Evolutionary conservation across 768 basidiomycete species (phyloP).

Genomic region (Pleurotus citrinopileatus): DNA sequence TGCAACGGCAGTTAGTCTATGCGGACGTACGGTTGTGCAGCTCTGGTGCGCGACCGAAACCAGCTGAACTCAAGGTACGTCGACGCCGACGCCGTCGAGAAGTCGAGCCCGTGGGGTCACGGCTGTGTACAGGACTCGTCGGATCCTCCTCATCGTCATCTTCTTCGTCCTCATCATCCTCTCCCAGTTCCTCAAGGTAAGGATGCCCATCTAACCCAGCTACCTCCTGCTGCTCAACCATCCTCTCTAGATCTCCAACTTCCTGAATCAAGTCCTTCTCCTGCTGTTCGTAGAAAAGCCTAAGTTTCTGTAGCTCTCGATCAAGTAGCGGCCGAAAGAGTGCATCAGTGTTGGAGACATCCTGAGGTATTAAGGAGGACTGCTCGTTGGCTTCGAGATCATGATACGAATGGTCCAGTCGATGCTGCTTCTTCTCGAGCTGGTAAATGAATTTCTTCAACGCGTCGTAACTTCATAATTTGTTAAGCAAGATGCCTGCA

Average conservation of each 20-base stretch:
- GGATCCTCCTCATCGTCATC: conserved; percentile 35
- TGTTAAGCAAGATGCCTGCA: neutral
- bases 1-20: neutral
- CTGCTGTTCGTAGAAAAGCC: conserved; percentile 73
- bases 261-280: conserved; percentile 70
- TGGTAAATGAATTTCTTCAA: conserved; percentile 86
- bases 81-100: conserved; percentile 21
- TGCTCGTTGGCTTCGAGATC: conserved; percentile 70
- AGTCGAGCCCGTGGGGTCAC: conserved; percentile 18
- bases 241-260: conserved; percentile 52
- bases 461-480: conserved; percentile 64
- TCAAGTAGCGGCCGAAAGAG: conserved; percentile 77
- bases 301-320: conserved; percentile 79
- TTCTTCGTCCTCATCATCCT: conserved; percentile 56
- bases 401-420: conserved; percentile 27
- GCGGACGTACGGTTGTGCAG: neutral
- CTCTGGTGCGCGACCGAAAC: conserved; percentile 10
- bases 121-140: conserved; percentile 28
- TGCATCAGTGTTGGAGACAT: conserved; percentile 42
- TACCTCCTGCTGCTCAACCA: conserved; percentile 59
- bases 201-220: conserved; percentile 47
- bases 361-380: conserved; percentile 49
- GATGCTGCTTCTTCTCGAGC: conserved; percentile 73
- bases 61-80: conserved; percentile 29
- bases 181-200: conserved; percentile 57